Percentiles rank a stretch among this genome's conserved stretches.
Conservation (phyloP, 2,329 filamentous ascomycete species). For the Periconia macrospinosa region DNA sequence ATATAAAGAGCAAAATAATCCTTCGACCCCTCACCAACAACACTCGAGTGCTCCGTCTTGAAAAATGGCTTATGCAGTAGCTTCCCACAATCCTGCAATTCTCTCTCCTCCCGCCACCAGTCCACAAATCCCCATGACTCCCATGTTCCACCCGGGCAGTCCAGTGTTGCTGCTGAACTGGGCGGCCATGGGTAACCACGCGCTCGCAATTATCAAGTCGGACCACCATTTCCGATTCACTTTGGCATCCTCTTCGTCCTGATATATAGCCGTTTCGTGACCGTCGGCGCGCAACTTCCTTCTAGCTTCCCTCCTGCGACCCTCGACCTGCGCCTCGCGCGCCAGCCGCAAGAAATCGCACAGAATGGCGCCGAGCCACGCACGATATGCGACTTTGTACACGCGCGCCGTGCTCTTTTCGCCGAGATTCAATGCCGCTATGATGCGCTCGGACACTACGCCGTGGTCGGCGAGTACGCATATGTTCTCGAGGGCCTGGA, state of each 20-base stretch:
- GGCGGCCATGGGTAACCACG: slow-evolving; percentile 49
- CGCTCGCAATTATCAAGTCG: slow-evolving; percentile 45
- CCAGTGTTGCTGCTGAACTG: slow-evolving; percentile 45
- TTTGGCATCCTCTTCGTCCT: slow-evolving; percentile 42
- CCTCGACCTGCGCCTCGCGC: slow-evolving; percentile 47
- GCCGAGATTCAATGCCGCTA: slow-evolving; percentile 42
- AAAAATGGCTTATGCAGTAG: background rate
- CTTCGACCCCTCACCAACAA: background rate
- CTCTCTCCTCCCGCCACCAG: slow-evolving; percentile 42
- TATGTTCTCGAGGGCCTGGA: slow-evolving; percentile 50
- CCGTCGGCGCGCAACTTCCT: slow-evolving; percentile 32
- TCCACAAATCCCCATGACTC: slow-evolving; percentile 48
- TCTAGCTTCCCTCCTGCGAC: slow-evolving; percentile 31
- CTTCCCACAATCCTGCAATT: slow-evolving; percentile 27
- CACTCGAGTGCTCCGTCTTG: background rate
- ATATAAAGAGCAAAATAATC: background rate
- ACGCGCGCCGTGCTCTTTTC: slow-evolving; percentile 38
- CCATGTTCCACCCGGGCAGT: slow-evolving; percentile 49
- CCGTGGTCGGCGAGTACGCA: slow-evolving; percentile 47
- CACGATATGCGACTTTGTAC: slow-evolving; percentile 46
- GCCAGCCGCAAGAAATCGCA: slow-evolving; percentile 49
- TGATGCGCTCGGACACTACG: slow-evolving; percentile 39
- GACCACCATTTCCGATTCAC: slow-evolving; percentile 46
- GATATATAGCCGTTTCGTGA: slow-evolving; percentile 30
- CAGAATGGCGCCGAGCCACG: slow-evolving; percentile 47